Evolutionary conservation across 768 basidiomycete species (phyloP), one percentile per base, ranked within the genome.

Genomic region (Mycena chlorophos): DNA sequence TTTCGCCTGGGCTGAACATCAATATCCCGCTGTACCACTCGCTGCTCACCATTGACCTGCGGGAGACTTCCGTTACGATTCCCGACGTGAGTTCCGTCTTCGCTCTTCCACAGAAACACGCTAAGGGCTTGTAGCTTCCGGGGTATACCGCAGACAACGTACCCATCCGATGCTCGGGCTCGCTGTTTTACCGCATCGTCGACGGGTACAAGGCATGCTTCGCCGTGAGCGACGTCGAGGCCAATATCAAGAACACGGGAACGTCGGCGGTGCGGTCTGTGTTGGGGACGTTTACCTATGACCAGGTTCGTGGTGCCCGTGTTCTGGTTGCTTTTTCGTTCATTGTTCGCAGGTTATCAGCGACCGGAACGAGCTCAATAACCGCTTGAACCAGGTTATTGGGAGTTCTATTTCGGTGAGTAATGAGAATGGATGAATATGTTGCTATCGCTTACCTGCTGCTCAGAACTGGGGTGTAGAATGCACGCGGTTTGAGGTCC

Each of bases 401-500:
- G 81, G 82, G 17, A 75, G 61, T 30, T 78, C 78, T 1, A 81
- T 82, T 27, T 39, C 66, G 39, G 80, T 79, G 58, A 4, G 71
- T 55, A n/a, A n/a, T n/a, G n/a, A n/a, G n/a, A n/a, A n/a, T n/a
- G n/a, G n/a, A n/a, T 39, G 19, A 47, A 5, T 25, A 43, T 14
- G 31, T 51, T 17, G 26, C 19, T 31, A 42, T 20, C 29, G 16
- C 40, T 23, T 17, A 25, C 20, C 28, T 30, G 14, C 31, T 10
- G 37, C 20, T 13, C 50, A 79, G 77, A 77, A 72, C 55, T 84
- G 82, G 82, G 82, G 82, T 31, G 80, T 84, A 5, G 77, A 81
- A 51, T 82, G 82, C 53, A 80, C 81, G 5, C 68, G 80, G 55
- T 84, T 83, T 61, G 82, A 84, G 60, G 72, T 83, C n/a, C 82